These are phyloP conservation scores for Blastocystis sp. DNA, from an alignment of 352 stramenopile species.

Conservation along the genomic window DNA sequence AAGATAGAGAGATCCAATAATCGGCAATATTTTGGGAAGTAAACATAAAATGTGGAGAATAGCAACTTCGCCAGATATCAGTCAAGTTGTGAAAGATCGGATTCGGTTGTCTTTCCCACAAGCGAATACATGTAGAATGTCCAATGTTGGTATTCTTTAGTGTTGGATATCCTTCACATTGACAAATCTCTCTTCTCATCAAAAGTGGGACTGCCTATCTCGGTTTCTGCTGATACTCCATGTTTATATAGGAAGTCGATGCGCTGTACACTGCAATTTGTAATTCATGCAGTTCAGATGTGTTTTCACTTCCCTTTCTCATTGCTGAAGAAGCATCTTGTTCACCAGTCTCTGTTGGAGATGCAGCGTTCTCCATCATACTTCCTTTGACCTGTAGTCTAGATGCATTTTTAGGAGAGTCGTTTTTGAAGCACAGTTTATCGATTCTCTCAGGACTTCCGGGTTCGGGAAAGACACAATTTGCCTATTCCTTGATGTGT, in stretches of 20 bases:
- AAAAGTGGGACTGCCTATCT: not conserved
- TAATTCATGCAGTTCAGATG: not conserved
- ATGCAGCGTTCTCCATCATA: not conserved
- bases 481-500: not conserved
- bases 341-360: not conserved
- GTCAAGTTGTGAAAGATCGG: not conserved
- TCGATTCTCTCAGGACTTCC: slow-evolving; percentile 1
- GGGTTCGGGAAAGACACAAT: slow-evolving; percentile 24
- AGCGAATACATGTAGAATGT: not conserved
- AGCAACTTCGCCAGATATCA: not conserved
- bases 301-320: not conserved
- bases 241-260: not conserved
- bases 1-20: not conserved
- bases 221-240: not conserved
- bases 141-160: not conserved
- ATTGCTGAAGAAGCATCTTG: not conserved
- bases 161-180: not conserved
- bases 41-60: not conserved
- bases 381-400: not conserved
- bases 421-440: not conserved
- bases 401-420: slow-evolving; percentile 1
- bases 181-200: not conserved
- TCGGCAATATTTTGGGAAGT: not conserved
- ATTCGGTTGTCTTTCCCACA: not conserved
- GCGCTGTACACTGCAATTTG: not conserved